These are phyloP conservation scores for Penicillium olsonii DNA, from an alignment of 2,329 filamentous ascomycete genomes.

Conservation along the genomic window DNA sequence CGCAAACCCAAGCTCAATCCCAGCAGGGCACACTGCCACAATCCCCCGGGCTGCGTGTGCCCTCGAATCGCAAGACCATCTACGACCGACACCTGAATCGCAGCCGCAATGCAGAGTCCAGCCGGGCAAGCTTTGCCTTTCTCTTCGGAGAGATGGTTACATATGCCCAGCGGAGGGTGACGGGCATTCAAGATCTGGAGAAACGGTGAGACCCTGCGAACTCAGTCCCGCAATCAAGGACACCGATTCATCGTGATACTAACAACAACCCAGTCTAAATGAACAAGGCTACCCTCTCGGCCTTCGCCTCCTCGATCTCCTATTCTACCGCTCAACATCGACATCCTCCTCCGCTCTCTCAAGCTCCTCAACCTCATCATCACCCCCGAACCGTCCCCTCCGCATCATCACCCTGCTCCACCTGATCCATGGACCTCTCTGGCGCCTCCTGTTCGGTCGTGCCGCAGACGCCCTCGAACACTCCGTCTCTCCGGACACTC, in stretches of 20 bases:
- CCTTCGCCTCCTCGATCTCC: slow-evolving; percentile 89
- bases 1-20: slow-evolving; percentile 43
- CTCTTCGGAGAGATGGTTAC: slow-evolving; percentile 95
- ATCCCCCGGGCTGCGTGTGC: slow-evolving; percentile 71
- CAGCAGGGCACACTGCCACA: slow-evolving; percentile 45
- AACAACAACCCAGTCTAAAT: slow-evolving; percentile 66
- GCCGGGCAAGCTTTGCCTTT: slow-evolving; percentile 91
- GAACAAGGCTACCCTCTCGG: slow-evolving; percentile 91
- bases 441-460: slow-evolving; percentile 87
- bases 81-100: slow-evolving; percentile 95
- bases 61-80: slow-evolving; percentile 93
- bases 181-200: slow-evolving; percentile 90
- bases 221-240: not conserved
- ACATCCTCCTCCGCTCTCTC: slow-evolving; percentile 81
- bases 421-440: slow-evolving; percentile 90
- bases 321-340: slow-evolving; percentile 81
- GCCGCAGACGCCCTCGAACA: slow-evolving; percentile 93
- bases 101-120: slow-evolving; percentile 82
- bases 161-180: slow-evolving; percentile 88
- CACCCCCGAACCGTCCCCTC: slow-evolving; percentile 72
- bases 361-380: slow-evolving; percentile 73
- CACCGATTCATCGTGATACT: not conserved
- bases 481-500: slow-evolving; percentile 74
- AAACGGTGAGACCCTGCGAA: slow-evolving; percentile 65
- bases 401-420: slow-evolving; percentile 89